Evolutionary conservation across 1,139 yeast genomes (phyloP).

Genomic region (Scheffersomyces titani): DNA sequence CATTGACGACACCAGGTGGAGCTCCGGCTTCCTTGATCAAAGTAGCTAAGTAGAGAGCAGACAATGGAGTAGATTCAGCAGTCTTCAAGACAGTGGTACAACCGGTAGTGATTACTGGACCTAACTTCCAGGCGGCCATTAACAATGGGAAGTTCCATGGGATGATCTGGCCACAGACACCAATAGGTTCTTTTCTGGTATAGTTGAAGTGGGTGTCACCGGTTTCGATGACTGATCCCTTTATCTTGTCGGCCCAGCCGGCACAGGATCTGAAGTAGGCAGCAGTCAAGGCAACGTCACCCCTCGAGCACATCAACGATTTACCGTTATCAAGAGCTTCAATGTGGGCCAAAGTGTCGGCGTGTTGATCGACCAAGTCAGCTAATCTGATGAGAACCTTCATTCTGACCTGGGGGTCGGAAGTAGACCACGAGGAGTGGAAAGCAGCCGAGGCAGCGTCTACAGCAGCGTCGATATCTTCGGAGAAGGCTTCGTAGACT

Average conservation of each 20-base stretch:
- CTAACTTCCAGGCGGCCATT: slow-evolving; percentile 40
- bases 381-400: slow-evolving; percentile 15
- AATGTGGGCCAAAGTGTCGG: slow-evolving; percentile 18
- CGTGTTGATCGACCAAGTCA: slow-evolving; percentile 17
- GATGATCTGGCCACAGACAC: slow-evolving; percentile 40
- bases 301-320: slow-evolving; percentile 15
- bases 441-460: slow-evolving; percentile 17
- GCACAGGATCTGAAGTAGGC: slow-evolving; percentile 26
- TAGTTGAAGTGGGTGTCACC: slow-evolving; percentile 26
- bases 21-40: slow-evolving; percentile 30
- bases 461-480: slow-evolving; percentile 18
- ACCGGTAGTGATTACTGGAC: slow-evolving; percentile 36
- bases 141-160: slow-evolving; percentile 42
- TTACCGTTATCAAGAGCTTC: slow-evolving; percentile 22
- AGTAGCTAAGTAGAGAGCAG: slow-evolving; percentile 32
- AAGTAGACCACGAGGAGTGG: slow-evolving; percentile 36
- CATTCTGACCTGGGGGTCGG: slow-evolving; percentile 23
- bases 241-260: slow-evolving; percentile 29
- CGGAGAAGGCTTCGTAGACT: slow-evolving; percentile 17
- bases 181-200: slow-evolving; percentile 35
- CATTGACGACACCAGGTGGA: slow-evolving; percentile 37
- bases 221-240: slow-evolving; percentile 22
- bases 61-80: slow-evolving; percentile 37
- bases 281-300: slow-evolving; percentile 16
- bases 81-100: slow-evolving; percentile 36